Conservation (phyloP, 441 rosid species). For the Bruguiera hainesii region DNA sequence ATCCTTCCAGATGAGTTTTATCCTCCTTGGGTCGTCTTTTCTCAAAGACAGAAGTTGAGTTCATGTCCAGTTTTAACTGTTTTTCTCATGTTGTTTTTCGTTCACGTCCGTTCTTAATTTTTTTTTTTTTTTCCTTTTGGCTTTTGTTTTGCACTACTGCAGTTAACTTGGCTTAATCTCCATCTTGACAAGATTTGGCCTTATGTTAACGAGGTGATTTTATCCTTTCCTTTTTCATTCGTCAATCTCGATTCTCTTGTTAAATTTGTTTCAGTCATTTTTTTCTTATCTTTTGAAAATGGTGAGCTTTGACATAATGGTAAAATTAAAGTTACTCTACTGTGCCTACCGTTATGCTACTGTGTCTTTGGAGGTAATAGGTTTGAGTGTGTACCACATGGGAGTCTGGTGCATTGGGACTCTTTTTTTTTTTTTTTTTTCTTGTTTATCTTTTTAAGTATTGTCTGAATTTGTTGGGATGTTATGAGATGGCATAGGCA, state of each 20-base stretch:
- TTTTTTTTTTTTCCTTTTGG: neutral
- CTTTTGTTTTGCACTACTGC: constrained; percentile 22
- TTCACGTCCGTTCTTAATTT: constrained; percentile 13
- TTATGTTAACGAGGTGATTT: constrained; percentile 55
- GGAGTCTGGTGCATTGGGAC: too few species aligned
- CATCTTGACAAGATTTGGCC: constrained; percentile 95
- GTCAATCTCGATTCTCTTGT: neutral
- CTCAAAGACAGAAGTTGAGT: constrained; percentile 80
- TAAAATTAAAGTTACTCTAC: too few species aligned
- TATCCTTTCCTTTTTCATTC: neutral
- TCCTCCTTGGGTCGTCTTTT: constrained; percentile 89
- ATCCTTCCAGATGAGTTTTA: constrained; percentile 57
- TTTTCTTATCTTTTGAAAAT: neutral
- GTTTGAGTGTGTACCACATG: too few species aligned
- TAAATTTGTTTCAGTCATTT: neutral
- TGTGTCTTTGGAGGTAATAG: too few species aligned
- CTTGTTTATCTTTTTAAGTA: too few species aligned
- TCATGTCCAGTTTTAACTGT: neutral
- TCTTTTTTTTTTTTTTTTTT: too few species aligned
- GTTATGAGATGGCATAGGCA: constrained; percentile 44
- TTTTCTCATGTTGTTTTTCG: neutral
- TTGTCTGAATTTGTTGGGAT: neutral
- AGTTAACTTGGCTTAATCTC: constrained; percentile 83
- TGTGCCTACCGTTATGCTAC: neutral
- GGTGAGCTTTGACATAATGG: neutral